phyloP scores from a whole-genome alignment of 495 filamentous ascomycete genomes.

The Coniosporium apollinis region DNA sequence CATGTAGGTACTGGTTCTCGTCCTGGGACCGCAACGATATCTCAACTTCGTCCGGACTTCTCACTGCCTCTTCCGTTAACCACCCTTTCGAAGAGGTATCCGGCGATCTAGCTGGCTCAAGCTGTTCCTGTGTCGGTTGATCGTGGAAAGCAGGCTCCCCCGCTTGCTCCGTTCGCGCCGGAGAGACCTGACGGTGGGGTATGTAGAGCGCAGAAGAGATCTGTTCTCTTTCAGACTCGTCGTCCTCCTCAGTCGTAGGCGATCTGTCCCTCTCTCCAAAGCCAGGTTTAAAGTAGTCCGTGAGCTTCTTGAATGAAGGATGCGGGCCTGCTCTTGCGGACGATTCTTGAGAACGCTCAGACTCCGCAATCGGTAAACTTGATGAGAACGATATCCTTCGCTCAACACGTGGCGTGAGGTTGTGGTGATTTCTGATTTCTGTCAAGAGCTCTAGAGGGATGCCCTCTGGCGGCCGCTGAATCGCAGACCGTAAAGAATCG shows the following conservation, averaged over 20 bases:
- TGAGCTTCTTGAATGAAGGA: neutral
- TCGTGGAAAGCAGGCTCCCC: no score
- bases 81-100: no score
- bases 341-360: slow-evolving; percentile 12
- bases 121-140: neutral
- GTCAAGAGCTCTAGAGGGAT: slow-evolving; percentile 34
- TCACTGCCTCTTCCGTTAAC: no score
- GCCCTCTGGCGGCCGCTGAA: neutral
- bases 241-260: slow-evolving; percentile 39
- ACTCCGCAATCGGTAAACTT: slow-evolving; percentile 32
- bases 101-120: no score
- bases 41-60: slow-evolving; percentile 30
- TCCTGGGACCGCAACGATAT: slow-evolving; percentile 45
- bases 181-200: slow-evolving; percentile 70
- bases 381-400: slow-evolving; percentile 36
- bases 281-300: neutral
- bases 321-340: neutral
- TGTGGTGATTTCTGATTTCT: slow-evolving; percentile 42
- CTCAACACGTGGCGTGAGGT: slow-evolving; percentile 37
- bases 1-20: slow-evolving; percentile 43
- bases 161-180: no score
- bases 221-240: slow-evolving; percentile 81
- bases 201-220: slow-evolving; percentile 90
- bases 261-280: no score
- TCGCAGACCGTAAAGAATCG: no score